Percentiles rank a stretch among this genome's conserved stretches.
Conservation (phyloP, 257 asterid species). For the Eucommia ulmoides region DNA sequence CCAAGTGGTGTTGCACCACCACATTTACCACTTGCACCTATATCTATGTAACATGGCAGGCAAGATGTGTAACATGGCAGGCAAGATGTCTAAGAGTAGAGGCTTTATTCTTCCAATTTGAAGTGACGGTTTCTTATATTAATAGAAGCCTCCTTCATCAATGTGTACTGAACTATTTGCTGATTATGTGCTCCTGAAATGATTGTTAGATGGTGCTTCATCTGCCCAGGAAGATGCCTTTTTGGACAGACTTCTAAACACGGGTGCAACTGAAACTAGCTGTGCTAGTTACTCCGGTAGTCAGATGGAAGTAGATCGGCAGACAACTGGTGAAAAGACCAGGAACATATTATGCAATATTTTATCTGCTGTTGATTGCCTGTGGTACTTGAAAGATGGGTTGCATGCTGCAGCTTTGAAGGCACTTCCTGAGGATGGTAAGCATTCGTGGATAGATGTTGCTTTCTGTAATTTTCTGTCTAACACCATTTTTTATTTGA, state of each 20-base stretch:
- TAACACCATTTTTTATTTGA: neutral
- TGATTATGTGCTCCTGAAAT: conserved; percentile 12
- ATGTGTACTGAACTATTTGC: conserved; percentile 14
- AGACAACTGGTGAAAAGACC: conserved; percentile 28
- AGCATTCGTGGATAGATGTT: conserved; percentile 6
- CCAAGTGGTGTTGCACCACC: too few species aligned
- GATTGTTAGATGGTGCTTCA: conserved; percentile 40
- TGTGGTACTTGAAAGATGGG: conserved; percentile 40
- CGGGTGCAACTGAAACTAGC: conserved; percentile 72
- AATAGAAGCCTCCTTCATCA: conserved; percentile 2
- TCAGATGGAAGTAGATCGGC: conserved; percentile 27
- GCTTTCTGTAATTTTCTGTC: conserved; percentile 1
- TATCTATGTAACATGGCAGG: too few species aligned
- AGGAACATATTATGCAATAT: conserved; percentile 30
- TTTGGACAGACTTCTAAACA: conserved; percentile 56
- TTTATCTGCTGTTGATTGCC: conserved; percentile 36
- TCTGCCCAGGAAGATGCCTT: conserved; percentile 40
- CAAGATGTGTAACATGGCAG: too few species aligned
- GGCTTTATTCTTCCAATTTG: neutral
- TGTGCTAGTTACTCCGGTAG: conserved; percentile 23
- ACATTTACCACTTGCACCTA: too few species aligned
- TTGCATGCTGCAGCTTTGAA: conserved; percentile 32
- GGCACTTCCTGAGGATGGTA: conserved; percentile 51
- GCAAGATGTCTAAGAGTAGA: too few species aligned
- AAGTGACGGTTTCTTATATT: neutral